Evolutionary conservation across 225 moss, liverwort and hornwort genomes (phyloP).

Genomic region (Neckera pumila): DNA sequence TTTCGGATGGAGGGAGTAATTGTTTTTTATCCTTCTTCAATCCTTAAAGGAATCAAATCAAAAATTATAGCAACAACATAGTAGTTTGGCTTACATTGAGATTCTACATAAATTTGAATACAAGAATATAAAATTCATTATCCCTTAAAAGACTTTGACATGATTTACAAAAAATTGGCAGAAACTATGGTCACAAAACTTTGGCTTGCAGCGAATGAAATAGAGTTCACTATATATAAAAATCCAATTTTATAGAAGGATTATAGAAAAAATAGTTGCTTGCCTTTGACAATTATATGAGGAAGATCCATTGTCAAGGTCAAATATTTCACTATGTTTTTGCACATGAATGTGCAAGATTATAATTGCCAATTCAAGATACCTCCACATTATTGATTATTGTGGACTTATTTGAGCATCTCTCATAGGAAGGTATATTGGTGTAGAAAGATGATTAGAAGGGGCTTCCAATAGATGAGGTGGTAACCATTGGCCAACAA

Average conservation of each 20-base stretch:
- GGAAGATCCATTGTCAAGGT: neutral
- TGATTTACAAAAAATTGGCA: neutral
- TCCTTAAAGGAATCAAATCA: neutral
- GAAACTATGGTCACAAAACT: neutral
- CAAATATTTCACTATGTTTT: fast-evolving
- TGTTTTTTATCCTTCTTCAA: neutral
- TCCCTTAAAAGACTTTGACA: neutral
- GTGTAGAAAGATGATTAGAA: too few species aligned
- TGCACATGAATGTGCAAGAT: neutral
- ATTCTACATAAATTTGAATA: neutral
- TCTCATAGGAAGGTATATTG: neutral
- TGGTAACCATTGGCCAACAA: too few species aligned
- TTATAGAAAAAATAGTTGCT: neutral
- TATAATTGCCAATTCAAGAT: neutral
- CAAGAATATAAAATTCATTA: neutral
- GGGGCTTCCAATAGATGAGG: too few species aligned
- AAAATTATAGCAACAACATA: neutral
- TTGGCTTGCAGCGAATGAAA: neutral
- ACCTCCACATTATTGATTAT: neutral
- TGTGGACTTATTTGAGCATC: neutral
- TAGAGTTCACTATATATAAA: neutral
- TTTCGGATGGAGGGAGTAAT: neutral
- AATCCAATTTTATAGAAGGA: neutral
- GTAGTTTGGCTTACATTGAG: neutral
- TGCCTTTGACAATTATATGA: neutral